Percentiles rank a stretch among this genome's conserved stretches.
Conservation (phyloP, 192 early-diverging fungal genomes). For the Cetraspora pellucida region DNA sequence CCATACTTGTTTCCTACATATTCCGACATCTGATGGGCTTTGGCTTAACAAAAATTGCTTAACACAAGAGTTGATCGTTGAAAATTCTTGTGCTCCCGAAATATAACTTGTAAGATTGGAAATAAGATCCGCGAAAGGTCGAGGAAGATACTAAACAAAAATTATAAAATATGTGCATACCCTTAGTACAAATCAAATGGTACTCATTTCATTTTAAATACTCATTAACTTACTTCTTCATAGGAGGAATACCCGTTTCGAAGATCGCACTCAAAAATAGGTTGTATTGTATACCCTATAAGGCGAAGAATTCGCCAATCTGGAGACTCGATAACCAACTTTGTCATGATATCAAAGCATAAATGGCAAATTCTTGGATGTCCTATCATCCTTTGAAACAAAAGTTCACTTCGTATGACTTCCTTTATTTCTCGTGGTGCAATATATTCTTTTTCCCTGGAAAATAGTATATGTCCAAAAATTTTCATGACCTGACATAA, state of each 20-base stretch:
- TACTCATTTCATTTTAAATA: background rate
- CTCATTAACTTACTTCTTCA: background rate
- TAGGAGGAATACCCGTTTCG: background rate
- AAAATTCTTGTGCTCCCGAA: background rate
- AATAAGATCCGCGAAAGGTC: conserved; percentile 1
- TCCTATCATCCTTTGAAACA: background rate
- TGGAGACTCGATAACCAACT: background rate
- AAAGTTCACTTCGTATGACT: background rate
- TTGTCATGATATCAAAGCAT: conserved; percentile 5
- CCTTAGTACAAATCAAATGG: background rate
- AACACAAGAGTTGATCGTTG: conserved; percentile 1
- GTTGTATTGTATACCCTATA: background rate
- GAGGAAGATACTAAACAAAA: conserved; percentile 5
- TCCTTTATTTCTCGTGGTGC: conserved; percentile 13
- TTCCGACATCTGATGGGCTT: background rate
- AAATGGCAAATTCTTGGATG: background rate
- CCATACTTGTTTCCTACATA: conserved; percentile 13
- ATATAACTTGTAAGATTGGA: background rate
- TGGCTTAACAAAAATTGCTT: conserved; percentile 7
- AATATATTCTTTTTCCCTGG: conserved; percentile 11
- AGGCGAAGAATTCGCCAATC: conserved; percentile 31
- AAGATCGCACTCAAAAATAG: background rate
- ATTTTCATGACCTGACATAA: conserved; percentile 4
- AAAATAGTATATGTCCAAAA: conserved; percentile 22
- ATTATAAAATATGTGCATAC: background rate